A percentile compares a stretch with the other conserved stretches of the same genome.
These are phyloP conservation scores for Mycotypha africana DNA, from an alignment of 371 early-diverging fungal genomes.

Conservation along the genomic window DNA sequence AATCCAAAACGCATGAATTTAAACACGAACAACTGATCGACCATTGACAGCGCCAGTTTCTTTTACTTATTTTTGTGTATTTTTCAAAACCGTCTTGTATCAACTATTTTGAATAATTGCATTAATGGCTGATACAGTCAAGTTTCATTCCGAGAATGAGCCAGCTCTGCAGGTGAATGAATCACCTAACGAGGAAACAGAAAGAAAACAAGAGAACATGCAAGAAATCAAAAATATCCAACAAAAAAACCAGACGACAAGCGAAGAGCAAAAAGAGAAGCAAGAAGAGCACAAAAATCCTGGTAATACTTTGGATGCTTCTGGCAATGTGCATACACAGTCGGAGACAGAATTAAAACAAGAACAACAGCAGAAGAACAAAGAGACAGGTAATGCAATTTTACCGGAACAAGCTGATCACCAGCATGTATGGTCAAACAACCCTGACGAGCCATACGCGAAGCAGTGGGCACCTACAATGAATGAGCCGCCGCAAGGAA, in stretches of 20 bases:
- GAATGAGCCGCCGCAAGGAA: no score
- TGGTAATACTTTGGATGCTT: slow-evolving; percentile 16
- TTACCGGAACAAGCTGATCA: background rate
- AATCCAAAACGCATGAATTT: background rate
- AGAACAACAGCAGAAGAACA: no score
- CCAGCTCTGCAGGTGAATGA: slow-evolving; percentile 1
- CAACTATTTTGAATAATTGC: no score
- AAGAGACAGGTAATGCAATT: background rate
- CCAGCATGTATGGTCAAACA: background rate
- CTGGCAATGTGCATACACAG: slow-evolving; percentile 4
- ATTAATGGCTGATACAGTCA: slow-evolving; percentile 7
- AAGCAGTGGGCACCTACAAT: background rate
- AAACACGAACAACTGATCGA: background rate
- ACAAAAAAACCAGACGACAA: background rate
- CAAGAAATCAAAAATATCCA: slow-evolving; percentile 11
- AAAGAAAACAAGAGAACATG: slow-evolving; percentile 7
- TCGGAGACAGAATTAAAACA: no score
- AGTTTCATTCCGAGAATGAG: slow-evolving; percentile 2
- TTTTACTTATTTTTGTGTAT: slow-evolving; percentile 1
- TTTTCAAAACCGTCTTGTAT: no score
- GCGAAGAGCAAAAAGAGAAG: slow-evolving; percentile 1
- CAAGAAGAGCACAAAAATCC: slow-evolving; percentile 7
- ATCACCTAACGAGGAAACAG: slow-evolving; percentile 4
- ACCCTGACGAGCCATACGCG: background rate
- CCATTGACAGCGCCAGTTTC: no score